Base-by-base conservation (phyloP, 345 rosid genomes). In the Anastatica hierochuntica region DNA sequence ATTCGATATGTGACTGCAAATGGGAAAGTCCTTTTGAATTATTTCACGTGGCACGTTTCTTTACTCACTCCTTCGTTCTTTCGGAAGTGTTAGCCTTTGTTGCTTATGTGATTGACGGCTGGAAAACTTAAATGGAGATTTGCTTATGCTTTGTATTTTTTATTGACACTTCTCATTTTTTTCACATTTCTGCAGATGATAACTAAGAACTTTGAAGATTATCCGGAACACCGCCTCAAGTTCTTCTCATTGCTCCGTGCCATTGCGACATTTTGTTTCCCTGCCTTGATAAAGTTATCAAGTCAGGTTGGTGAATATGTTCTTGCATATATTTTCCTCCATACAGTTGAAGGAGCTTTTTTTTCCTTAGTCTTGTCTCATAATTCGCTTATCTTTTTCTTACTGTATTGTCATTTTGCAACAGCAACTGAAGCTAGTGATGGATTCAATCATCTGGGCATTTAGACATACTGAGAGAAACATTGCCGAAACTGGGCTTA, bases 361-460 rank as follows among this genome's bases (percentile, higher is more conserved):
- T 37, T 53, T 11, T 11, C 1, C 42, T 10, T 4, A 54, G 62
- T 21, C 39, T 14, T 24, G 6, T 29, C 63, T 61, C 49, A 30
- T 30, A 17, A 23, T 35, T 10, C 11, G 1, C 23, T 26, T 42
- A 16, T 40, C 50, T 41, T 40, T 41, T 40, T 51, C 14, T 52
- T 51, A 40, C 50, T 47, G 33, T 41, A 33, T 7, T 35, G 29
- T 46, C 56, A 11, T 42, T n/a, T 27, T 65, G 52, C 57, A 33
- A 27, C 85, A 84, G 97, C 99, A 94, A 85, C 67, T 94, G 29
- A 94, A 85, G 82, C 85, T 94, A 49, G 97, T 94, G 30, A 88
- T 88, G 96, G 99, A 94, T 70, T 85, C 97, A 33, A 94, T 94
- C 47, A 94, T 94, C 60, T 88, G 97, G 99, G 99, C 99, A 58